These are phyloP conservation scores for Pyrenula aspistea DNA, from an alignment of 495 filamentous ascomycete genomes.

Conservation along the genomic window DNA sequence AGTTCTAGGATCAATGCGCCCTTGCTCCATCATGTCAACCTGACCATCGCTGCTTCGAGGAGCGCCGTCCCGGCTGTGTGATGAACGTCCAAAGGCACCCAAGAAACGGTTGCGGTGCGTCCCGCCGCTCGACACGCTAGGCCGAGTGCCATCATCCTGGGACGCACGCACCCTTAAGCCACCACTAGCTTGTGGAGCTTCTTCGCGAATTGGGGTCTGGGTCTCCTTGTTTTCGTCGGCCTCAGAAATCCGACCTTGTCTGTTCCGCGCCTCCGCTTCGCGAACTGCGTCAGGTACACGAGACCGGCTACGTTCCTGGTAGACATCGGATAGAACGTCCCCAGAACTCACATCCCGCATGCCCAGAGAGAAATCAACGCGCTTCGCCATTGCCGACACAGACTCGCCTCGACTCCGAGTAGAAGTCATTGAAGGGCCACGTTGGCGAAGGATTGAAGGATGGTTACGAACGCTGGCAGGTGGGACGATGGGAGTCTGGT, in stretches of 20 bases:
- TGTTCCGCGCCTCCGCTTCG: slow-evolving; percentile 16
- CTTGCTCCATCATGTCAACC: slow-evolving; percentile 22
- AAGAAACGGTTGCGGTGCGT: slow-evolving; percentile 27
- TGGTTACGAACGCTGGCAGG: slow-evolving; percentile 12
- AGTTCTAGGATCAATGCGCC: background rate
- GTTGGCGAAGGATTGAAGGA: slow-evolving; percentile 42
- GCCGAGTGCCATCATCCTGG: slow-evolving; percentile 1
- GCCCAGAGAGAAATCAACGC: slow-evolving; percentile 67
- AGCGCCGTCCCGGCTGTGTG: background rate
- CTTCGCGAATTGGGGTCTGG: background rate
- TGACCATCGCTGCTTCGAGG: slow-evolving; percentile 11
- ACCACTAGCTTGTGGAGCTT: background rate
- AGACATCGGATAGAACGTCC: slow-evolving; percentile 53
- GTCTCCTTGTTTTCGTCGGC: slow-evolving; percentile 19
- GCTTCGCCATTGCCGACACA: slow-evolving; percentile 40
- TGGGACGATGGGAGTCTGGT: background rate
- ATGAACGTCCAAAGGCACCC: slow-evolving; percentile 3
- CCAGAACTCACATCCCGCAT: slow-evolving; percentile 46
- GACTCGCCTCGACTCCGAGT: slow-evolving; percentile 44
- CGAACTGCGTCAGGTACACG: slow-evolving; percentile 27
- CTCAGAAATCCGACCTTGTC: slow-evolving; percentile 29
- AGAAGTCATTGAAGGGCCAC: slow-evolving; percentile 23
- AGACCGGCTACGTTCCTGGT: slow-evolving; percentile 34
- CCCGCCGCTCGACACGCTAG: background rate
- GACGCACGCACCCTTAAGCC: slow-evolving; percentile 1